Evolutionary conservation across 164 flowering plant species (phyloP).

Genomic region (Magnolia changhungtana): DNA sequence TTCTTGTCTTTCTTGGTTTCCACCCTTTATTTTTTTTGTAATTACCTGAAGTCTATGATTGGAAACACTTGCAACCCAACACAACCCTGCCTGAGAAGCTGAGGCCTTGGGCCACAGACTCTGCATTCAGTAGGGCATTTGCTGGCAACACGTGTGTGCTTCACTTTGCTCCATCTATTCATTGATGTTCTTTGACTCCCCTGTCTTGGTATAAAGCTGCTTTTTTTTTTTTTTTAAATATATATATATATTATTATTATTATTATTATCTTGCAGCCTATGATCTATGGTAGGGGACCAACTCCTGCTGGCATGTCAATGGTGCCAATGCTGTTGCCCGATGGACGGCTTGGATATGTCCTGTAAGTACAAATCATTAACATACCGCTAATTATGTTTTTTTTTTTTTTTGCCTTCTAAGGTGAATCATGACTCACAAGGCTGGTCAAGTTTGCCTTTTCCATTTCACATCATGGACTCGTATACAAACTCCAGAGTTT

Average conservation of each 20-base stretch:
- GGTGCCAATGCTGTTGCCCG: conserved; percentile 90
- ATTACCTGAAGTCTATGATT: neutral
- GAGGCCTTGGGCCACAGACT: neutral
- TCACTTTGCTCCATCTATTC: too few relatives aligned
- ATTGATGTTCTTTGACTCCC: too few relatives aligned
- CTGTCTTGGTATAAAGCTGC: too few relatives aligned
- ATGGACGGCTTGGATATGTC: conserved; percentile 86
- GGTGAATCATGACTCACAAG: too few relatives aligned
- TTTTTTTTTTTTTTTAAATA: too few relatives aligned
- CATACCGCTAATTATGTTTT: neutral
- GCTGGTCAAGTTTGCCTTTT: neutral
- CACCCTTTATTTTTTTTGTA: too few relatives aligned
- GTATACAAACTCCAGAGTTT: too few relatives aligned
- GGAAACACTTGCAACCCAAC: neutral
- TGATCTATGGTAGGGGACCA: conserved; percentile 74
- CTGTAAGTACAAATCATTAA: conserved; percentile 45
- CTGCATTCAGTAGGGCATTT: neutral
- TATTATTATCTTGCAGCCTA: conserved; percentile 40
- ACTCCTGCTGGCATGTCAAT: conserved; percentile 78
- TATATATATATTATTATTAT: too few relatives aligned
- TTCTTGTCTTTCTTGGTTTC: neutral
- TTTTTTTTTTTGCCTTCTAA: neutral
- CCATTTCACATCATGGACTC: too few relatives aligned
- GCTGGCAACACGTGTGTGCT: too few relatives aligned
- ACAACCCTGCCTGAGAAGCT: neutral